Base-by-base conservation (phyloP, 75 land plant genomes). In the Pinus taeda region DNA sequence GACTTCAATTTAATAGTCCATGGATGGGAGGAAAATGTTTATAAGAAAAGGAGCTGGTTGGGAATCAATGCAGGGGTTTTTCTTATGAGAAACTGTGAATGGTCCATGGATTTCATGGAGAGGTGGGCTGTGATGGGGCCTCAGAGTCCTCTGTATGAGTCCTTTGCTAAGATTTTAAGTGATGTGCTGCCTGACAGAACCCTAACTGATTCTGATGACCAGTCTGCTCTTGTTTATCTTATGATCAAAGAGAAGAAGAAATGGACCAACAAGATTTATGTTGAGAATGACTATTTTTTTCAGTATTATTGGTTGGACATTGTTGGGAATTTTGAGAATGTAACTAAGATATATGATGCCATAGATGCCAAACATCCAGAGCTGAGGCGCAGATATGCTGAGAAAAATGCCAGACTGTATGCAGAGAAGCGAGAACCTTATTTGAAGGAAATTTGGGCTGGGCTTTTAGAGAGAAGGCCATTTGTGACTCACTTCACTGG, bases 401-500 rank as follows among this genome's bases (percentile, higher is more conserved):
- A 60, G 22, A 60, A 60, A n/a, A 60, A n/a, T 60, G 20, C 21
- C 3, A 60, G 62, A 60, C 5, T 4, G 20, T 21, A 60, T 18
- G 20, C 8, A 21, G 3, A 8, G 22, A 60, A 21, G 22, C 0
- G 20, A 21, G 62, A 60, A 2, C 21, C 1, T 20, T 60, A 4
- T 60, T 60, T 21, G 21, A 60, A 60, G 22, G 62, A 60, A 7
- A 80, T 70, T 17, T 85, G 78, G 36, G 57, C 65, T 59, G 84
- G 83, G 7, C 56, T 12, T 45, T 74, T 57, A 14, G 29, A 65
- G 79, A 75, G 91, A 74, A 57, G 97, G 84, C 92, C 99, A 15
- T 92, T 95, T 74, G 78, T 94, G 21, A 95, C 98, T 45, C 98
- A 96, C 60, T 96, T 96, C 85, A 88, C 95, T 3, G 99, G 99